phyloP scores from a whole-genome alignment of 2,329 filamentous ascomycete genomes.

The Epichloe sp. region DNA sequence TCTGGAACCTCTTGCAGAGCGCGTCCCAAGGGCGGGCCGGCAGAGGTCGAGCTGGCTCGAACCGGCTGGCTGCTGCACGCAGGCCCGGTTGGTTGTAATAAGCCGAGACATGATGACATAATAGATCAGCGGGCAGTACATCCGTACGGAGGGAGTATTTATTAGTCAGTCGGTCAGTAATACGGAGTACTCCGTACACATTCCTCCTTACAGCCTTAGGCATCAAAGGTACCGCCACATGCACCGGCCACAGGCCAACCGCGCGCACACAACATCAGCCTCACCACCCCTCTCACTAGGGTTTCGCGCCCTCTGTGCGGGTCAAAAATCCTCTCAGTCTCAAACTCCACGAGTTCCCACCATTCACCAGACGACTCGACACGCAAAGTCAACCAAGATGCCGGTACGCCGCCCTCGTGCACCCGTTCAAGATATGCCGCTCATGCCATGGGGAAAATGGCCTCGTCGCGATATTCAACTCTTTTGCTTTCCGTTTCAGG shows the following conservation, averaged over 20 bases:
- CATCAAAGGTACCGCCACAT: background rate
- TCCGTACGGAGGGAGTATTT: too few species aligned
- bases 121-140: too few species aligned
- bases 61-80: background rate
- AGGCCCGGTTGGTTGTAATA: too few species aligned
- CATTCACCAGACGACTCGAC: slow-evolving; percentile 24
- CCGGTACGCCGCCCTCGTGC: slow-evolving; percentile 21
- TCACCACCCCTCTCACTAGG: slow-evolving; percentile 16
- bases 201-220: background rate
- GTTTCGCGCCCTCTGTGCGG: slow-evolving; percentile 24
- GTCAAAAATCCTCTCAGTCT: slow-evolving; percentile 21
- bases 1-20: slow-evolving; percentile 2
- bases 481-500: background rate
- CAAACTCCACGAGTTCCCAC: slow-evolving; percentile 19
- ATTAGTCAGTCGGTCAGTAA: background rate
- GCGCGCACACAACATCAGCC: background rate
- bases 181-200: too few species aligned
- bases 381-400: slow-evolving; percentile 27
- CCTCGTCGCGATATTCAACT: background rate
- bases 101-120: too few species aligned
- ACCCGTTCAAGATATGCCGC: slow-evolving; percentile 2
- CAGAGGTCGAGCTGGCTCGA: background rate
- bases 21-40: background rate
- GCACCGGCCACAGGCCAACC: background rate
- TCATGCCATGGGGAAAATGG: background rate